These are phyloP conservation scores for Acer yangbiense DNA, from an alignment of 345 rosid species.

Conservation along the genomic window DNA sequence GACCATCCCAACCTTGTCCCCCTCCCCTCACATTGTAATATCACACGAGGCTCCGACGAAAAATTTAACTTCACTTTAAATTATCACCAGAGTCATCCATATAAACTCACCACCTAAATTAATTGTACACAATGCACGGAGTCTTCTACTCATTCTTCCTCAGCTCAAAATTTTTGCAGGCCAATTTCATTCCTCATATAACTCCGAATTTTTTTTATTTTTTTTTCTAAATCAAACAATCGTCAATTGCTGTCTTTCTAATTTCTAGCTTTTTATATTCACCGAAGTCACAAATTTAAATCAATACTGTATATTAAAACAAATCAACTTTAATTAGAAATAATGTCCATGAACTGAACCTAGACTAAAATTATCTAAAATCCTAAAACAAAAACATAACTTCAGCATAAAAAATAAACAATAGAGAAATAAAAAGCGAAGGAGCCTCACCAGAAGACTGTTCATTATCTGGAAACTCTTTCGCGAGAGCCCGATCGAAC, in stretches of 20 bases:
- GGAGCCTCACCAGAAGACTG: slow-evolving; percentile 71
- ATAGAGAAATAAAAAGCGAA: neutral
- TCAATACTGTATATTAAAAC: neutral
- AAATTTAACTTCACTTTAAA: neutral
- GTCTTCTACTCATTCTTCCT: neutral
- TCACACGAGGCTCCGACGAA: no score
- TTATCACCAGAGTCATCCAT: neutral
- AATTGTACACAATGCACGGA: neutral
- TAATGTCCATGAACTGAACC: neutral
- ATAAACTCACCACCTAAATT: slow-evolving; percentile 1
- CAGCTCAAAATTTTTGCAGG: neutral
- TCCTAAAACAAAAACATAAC: neutral
- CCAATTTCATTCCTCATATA: neutral
- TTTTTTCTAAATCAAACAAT: neutral
- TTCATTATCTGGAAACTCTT: slow-evolving; percentile 91
- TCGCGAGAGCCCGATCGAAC: slow-evolving; percentile 92
- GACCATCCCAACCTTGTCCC: neutral
- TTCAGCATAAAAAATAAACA: neutral
- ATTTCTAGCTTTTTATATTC: neutral
- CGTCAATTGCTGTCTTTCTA: neutral
- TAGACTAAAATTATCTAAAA: neutral
- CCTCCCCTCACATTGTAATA: no score
- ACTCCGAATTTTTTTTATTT: neutral
- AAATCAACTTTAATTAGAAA: neutral
- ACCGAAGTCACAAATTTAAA: neutral